Evolutionary conservation across 169 alveolate species (phyloP).

Genomic region (Cryptosporidium felis): DNA sequence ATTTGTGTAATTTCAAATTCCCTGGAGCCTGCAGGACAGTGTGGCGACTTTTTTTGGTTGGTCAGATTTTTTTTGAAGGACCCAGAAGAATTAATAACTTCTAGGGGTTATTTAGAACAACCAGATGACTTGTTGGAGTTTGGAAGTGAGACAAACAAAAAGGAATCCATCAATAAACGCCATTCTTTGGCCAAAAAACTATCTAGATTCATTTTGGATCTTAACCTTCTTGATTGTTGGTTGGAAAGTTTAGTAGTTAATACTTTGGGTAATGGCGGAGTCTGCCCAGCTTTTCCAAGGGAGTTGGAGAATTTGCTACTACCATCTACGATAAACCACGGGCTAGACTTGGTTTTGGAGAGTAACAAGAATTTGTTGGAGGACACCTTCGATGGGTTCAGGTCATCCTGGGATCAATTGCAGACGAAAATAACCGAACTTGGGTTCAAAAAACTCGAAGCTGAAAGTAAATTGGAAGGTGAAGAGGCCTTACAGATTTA

Average conservation of each 20-base stretch:
- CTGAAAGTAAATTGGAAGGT: too few relatives aligned
- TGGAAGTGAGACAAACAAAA: background rate
- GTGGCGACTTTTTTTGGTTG: background rate
- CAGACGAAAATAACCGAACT: background rate
- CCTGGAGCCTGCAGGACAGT: background rate
- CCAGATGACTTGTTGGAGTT: background rate
- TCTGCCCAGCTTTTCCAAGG: background rate
- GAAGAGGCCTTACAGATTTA: too few relatives aligned
- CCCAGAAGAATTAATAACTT: background rate
- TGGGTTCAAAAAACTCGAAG: conserved; percentile 1
- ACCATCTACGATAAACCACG: background rate
- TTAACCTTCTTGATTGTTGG: background rate
- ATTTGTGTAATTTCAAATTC: background rate
- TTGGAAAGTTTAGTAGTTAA: background rate
- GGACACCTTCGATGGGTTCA: background rate
- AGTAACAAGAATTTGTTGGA: background rate
- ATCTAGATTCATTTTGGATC: background rate
- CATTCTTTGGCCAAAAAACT: background rate
- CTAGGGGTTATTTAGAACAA: background rate
- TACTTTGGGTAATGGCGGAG: background rate
- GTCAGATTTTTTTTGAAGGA: background rate
- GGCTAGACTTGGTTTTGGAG: background rate
- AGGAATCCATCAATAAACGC: background rate
- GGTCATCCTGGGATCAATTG: background rate
- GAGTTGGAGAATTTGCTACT: background rate